A percentile compares a stretch with the other conserved stretches of the same genome.
Evolutionary conservation across 2,329 filamentous ascomycete genomes (phyloP).

Genomic region (Colletotrichum liaoningense): DNA sequence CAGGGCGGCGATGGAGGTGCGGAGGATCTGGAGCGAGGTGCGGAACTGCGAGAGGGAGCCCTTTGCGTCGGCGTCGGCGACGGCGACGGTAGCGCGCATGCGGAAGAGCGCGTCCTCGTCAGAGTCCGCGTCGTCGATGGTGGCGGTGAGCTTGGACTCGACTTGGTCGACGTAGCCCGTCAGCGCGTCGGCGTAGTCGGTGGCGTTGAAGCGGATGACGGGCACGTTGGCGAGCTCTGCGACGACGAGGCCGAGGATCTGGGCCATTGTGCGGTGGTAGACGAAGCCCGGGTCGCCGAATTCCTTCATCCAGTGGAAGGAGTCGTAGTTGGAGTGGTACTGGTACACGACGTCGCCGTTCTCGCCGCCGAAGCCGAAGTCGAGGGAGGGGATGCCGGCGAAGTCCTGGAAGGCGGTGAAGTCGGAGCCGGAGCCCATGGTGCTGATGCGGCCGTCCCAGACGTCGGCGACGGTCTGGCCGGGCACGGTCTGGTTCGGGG

Average conservation of each 20-base stretch:
- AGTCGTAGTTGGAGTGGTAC: slow-evolving; percentile 94
- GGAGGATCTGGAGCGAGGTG: slow-evolving; percentile 51
- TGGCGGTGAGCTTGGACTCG: slow-evolving; percentile 58
- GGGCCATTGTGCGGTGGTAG: slow-evolving; percentile 75
- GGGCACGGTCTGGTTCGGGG: slow-evolving; percentile 80
- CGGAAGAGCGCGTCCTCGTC: slow-evolving; percentile 45
- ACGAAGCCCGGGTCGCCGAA: slow-evolving; percentile 78
- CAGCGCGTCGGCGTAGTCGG: slow-evolving; percentile 72
- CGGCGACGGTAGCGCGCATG: slow-evolving; percentile 36
- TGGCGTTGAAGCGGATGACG: slow-evolving; percentile 72
- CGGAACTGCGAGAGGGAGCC: slow-evolving; percentile 54
- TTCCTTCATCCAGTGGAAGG: slow-evolving; percentile 87
- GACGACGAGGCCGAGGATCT: slow-evolving; percentile 71
- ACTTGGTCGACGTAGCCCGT: slow-evolving; percentile 62
- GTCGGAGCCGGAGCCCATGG: slow-evolving; percentile 79
- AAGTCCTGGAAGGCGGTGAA: slow-evolving; percentile 82
- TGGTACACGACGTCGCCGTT: slow-evolving; percentile 71
- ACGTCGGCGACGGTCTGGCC: slow-evolving; percentile 78
- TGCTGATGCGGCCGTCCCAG: slow-evolving; percentile 71
- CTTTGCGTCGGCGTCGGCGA: slow-evolving; percentile 34
- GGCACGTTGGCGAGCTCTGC: slow-evolving; percentile 71
- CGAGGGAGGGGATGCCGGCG: slow-evolving; percentile 73
- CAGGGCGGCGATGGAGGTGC: slow-evolving; percentile 50
- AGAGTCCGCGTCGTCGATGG: slow-evolving; percentile 34
- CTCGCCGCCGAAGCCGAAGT: slow-evolving; percentile 67